Evolutionary conservation across 106 monocot genomes (phyloP).

Genomic region (Dendrobium nobile): DNA sequence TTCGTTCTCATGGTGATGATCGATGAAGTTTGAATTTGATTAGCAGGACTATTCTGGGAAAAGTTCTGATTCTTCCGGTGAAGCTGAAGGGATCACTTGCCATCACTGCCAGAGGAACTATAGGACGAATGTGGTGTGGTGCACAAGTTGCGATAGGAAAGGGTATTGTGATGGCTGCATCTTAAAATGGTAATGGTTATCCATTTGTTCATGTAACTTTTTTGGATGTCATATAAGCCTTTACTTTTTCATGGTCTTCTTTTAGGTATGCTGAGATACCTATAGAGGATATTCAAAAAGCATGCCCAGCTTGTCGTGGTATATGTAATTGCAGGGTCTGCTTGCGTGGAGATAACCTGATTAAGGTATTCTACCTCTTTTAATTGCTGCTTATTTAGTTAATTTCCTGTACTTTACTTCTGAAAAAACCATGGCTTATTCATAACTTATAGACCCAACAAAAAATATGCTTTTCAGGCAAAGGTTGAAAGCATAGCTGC

Average conservation of each 20-base stretch:
- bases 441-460: background rate
- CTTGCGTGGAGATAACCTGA: conserved; percentile 61
- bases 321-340: conserved; percentile 82
- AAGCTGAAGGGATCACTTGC: conserved; percentile 48
- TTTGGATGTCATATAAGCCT: background rate
- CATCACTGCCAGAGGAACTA: conserved; percentile 81
- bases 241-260: background rate
- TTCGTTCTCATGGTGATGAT: background rate
- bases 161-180: conserved; percentile 79
- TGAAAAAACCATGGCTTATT: background rate
- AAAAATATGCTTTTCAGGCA: conserved; percentile 35
- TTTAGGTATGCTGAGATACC: conserved; percentile 71
- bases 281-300: conserved; percentile 61
- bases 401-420: background rate
- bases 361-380: conserved; percentile 48
- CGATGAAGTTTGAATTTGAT: conserved; percentile 3
- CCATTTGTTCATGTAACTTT: background rate
- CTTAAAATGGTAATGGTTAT: conserved; percentile 50
- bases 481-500: conserved; percentile 57
- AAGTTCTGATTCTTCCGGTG: conserved; percentile 46
- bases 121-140: conserved; percentile 45
- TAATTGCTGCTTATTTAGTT: background rate
- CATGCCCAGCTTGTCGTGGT: conserved; percentile 84
- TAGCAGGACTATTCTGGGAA: conserved; percentile 35
- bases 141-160: conserved; percentile 58